Base-by-base conservation (phyloP, 345 rosid species). In the Populus alba region DNA sequence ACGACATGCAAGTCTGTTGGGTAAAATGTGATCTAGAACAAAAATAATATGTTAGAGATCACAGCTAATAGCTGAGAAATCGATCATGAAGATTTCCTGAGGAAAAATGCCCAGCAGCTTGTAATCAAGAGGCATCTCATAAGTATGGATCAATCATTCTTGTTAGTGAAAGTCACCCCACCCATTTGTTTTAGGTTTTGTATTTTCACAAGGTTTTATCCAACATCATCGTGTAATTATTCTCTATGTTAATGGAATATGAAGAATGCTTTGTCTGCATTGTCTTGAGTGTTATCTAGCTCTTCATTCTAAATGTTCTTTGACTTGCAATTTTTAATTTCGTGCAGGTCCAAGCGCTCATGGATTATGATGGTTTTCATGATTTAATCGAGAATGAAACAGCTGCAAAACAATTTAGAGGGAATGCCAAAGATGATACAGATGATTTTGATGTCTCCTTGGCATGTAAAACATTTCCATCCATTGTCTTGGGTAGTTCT, bases 401-500 rank as follows among this genome's bases (percentile, higher is more conserved):
- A 80, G 81, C 67, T 77, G 87, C 82, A 74, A 81, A 80, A 71
- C 86, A 85, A 77, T 75, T 85, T 53, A 85, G 68, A 68, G 39
- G 37, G 20, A 75, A 79, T 85, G 79, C 77, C 51, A 81, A 86
- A 80, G 82, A 87, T 81, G 72, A 78, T 4, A 71, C 62, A 59
- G 84, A 81, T 74, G 79, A 87, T 76, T 80, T 86, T 76, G 93
- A 89, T 66, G 87, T 86, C 78, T 83, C 83, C n/a, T 77, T 83
- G 71, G 91, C 94, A 1, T 82, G 95, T 82, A 86, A 88, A 86
- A 90, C 84, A 77, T 96, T 91, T 85, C 97, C 98, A 68, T 87
- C 95, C 11, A 92, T 96, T 82, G 63, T 67, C 62, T 81, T 94
- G 45, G 94, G 98, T 72, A 87, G 83, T 78, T 89, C 93, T 75